phyloP scores from a whole-genome alignment of 192 early-diverging fungal species.

The Linnemannia schmuckeri region DNA sequence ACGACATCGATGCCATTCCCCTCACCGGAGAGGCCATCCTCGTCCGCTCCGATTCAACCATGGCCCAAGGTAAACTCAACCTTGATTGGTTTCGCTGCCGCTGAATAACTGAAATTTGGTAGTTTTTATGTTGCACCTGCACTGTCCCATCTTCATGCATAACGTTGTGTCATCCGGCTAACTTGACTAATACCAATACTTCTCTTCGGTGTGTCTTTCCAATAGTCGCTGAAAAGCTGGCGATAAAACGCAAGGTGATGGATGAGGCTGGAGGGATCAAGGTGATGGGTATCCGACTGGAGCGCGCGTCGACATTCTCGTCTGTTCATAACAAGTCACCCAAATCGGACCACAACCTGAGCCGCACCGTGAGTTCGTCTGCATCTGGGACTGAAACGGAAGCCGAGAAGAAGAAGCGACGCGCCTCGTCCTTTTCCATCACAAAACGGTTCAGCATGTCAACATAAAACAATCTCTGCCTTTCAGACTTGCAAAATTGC shows the following conservation, averaged over 20 bases:
- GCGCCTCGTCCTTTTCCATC: conserved; percentile 15
- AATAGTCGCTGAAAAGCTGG: conserved; percentile 25
- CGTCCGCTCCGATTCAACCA: conserved; percentile 12
- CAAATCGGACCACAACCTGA: background rate
- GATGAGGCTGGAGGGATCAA: conserved; percentile 36
- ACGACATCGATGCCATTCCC: conserved; percentile 35
- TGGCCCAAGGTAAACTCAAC: conserved; percentile 10
- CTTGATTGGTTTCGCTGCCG: background rate
- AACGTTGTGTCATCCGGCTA: too few relatives aligned
- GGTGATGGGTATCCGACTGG: conserved; percentile 32
- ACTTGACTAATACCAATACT: too few relatives aligned
- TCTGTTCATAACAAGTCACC: conserved; percentile 19
- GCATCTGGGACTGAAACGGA: background rate
- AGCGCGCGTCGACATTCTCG: conserved; percentile 33
- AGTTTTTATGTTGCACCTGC: background rate
- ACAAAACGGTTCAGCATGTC: conserved; percentile 7
- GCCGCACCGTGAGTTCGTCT: background rate
- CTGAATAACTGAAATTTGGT: too few relatives aligned
- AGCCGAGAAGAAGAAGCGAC: conserved; percentile 1
- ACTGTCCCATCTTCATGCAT: too few relatives aligned
- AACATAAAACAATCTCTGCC: background rate
- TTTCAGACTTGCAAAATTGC: too few relatives aligned
- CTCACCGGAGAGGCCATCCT: conserved; percentile 27
- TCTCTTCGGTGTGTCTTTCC: too few relatives aligned
- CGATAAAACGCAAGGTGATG: conserved; percentile 27